Base-by-base conservation (phyloP, 2,329 filamentous ascomycete genomes). In the Hymenoscyphus albidus region DNA sequence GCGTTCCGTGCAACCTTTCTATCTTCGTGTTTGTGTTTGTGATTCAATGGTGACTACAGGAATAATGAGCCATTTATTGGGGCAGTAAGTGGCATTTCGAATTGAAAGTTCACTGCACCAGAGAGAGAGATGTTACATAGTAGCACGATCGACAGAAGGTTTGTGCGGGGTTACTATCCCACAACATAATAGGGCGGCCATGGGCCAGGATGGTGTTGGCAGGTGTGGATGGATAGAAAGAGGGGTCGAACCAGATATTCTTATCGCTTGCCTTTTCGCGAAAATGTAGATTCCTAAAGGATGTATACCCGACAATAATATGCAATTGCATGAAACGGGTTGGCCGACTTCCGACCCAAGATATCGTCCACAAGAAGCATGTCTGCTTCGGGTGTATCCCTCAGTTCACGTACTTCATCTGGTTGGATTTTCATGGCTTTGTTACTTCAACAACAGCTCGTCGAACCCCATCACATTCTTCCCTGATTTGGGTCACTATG, bases 401-500 rank as follows among this genome's bases (percentile, higher is more conserved):
- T 10, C 44, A 27, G n/a, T 48, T 10, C 44, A 22, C 16, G 35
- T 18, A 5, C 18, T 22, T 18, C 4, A 18, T 18, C 22, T 54
- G 18, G 48, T 54, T 27, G 48, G n/a, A 7, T 54, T 13, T 54
- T 54, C 18, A 54, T 54, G 18, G 48, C 18, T 22, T 68, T 54
- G 62, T 68, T 31, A 76, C 70, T 65, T 75, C 74, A 38, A 89
- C 84, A 3, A 89, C 85, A 27, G 84, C 85, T 42, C 86, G 81
- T 61, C 84, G 81, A 9, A 89, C 86, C 1, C 86, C 86, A 58
- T 85, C 83, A 0, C 80, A 79, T 73, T 88, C 86, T 71, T 88
- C 85, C 64, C 83, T 79, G 40, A 88, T 69, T 59, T 80, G 78
- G 51, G 79, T 76, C 42, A 88, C 81, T 2, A 70, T 67, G 12